Percentiles rank a stretch among this genome's conserved stretches.
Evolutionary conservation across 306 rosid species (phyloP).

Genomic region (Luffa acutangula): DNA sequence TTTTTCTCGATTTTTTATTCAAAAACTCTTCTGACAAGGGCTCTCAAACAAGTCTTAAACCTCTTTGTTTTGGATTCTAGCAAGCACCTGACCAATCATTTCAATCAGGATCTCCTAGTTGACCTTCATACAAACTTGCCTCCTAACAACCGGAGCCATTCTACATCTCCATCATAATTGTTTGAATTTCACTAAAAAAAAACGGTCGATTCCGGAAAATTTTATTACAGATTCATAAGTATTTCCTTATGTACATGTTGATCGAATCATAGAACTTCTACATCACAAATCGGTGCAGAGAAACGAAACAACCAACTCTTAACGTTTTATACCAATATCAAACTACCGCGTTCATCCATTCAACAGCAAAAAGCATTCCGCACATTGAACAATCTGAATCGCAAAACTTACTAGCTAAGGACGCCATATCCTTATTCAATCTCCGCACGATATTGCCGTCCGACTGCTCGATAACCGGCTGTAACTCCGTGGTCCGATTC

Average conservation of each 20-base stretch:
- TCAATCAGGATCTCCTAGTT: not conserved
- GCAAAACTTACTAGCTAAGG: not conserved
- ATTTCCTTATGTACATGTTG: not conserved
- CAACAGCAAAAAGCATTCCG: not conserved
- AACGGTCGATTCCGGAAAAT: not conserved
- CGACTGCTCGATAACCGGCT: not conserved
- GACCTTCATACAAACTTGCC: not conserved
- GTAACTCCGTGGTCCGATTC: conserved; percentile 2
- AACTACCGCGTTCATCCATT: not conserved
- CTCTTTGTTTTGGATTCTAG: not conserved
- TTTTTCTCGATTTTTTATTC: not conserved
- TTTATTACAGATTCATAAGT: not conserved
- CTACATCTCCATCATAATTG: not conserved
- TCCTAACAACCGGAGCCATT: not conserved
- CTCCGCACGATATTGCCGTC: not conserved
- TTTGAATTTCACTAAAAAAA: not conserved
- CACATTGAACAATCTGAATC: not conserved
- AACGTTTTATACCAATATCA: not conserved
- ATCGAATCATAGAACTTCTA: not conserved
- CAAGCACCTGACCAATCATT: not conserved
- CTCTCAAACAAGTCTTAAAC: not conserved
- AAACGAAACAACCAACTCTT: not conserved
- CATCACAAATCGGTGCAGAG: not conserved
- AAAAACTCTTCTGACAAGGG: not conserved
- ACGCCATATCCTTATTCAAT: not conserved